Evolutionary conservation across 208 protist genomes (phyloP), one percentile per base, ranked within the genome.

Genomic region (Crithidia thermophila): DNA sequence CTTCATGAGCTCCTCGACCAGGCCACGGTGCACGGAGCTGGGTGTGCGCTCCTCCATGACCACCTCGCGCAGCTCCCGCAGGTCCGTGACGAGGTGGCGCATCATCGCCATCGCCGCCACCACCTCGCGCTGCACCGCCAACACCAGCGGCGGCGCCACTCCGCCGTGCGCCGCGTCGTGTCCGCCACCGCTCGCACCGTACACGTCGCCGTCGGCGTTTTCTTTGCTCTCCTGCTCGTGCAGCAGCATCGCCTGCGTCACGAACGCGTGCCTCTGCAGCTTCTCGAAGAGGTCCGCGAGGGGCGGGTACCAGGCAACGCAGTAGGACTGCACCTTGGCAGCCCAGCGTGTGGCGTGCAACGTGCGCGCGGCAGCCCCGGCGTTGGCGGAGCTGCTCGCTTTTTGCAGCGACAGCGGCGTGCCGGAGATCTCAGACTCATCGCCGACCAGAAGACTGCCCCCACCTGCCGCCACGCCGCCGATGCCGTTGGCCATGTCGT

Each of bases 121-220:
- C 30, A 93, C 82, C 79, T 99, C 98, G 9, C 96, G 84, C 58
- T 97, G 85, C 51, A 98, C 82, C 42, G 84, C 96, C 36, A 95
- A 84, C 56, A 86, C 86, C 28, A 99, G 60, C 40, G 98, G 97
- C 51, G 94, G 63, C 14, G 67, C 56, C 20, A 72, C 75, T 4
- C 36, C 16, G 27, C 42, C 31, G 5, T 33, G 4, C 1, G 59
- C 28, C 10, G 30, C 51, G n/a, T 42, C 52, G 14, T 36, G 30
- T 5, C 25, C 40, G 21, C 28, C 49, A 21, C 16, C n/a, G 23
- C 20, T 21, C 1, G 53, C 45, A 23, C 31, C 62, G 11, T 45
- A 33, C 27, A 72, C 31, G 36, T 64, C 34, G 31, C 50, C 58
- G 27, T 65, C 56, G 2, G 52, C 33, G 40, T 21, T 56, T 30